phyloP scores from a whole-genome alignment of 495 filamentous ascomycete species.

The Talaromyces ruber region DNA sequence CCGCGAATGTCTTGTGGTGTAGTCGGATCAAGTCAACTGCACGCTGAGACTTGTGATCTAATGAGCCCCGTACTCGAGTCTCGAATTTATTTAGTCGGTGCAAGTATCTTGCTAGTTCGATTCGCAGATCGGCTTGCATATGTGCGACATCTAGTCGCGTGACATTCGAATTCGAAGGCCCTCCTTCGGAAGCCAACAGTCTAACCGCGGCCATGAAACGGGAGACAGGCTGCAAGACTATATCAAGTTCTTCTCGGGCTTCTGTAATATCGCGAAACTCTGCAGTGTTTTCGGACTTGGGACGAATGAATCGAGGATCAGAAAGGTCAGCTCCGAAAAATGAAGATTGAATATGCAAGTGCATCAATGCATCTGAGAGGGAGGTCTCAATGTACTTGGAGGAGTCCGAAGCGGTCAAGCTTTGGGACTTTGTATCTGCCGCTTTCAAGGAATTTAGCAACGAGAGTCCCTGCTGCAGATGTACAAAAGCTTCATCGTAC shows the following conservation, averaged over 20 bases:
- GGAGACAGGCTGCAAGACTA: neutral
- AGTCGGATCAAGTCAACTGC: slow-evolving; percentile 11
- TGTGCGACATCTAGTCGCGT: neutral
- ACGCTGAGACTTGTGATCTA: neutral
- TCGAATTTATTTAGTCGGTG: neutral
- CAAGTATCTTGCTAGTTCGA: neutral
- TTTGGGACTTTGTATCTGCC: neutral
- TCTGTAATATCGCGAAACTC: slow-evolving; percentile 1
- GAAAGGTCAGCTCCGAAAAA: neutral
- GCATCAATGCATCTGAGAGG: slow-evolving; percentile 2
- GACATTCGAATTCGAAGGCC: neutral
- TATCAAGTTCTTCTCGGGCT: neutral
- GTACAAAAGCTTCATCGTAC: slow-evolving; percentile 12
- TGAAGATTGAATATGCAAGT: neutral
- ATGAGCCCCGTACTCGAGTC: neutral
- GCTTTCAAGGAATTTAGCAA: slow-evolving; percentile 7
- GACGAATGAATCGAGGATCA: neutral
- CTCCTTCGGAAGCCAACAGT: neutral
- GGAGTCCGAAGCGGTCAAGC: neutral
- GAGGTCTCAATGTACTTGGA: neutral
- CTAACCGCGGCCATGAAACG: neutral
- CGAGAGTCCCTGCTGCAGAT: slow-evolving; percentile 10
- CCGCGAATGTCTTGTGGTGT: neutral
- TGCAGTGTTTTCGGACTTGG: neutral
- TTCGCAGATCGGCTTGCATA: neutral